A percentile compares a stretch with the other conserved stretches of the same genome.
Conservation (phyloP, 1,139 yeast genomes). For the Diutina rugosa region DNA sequence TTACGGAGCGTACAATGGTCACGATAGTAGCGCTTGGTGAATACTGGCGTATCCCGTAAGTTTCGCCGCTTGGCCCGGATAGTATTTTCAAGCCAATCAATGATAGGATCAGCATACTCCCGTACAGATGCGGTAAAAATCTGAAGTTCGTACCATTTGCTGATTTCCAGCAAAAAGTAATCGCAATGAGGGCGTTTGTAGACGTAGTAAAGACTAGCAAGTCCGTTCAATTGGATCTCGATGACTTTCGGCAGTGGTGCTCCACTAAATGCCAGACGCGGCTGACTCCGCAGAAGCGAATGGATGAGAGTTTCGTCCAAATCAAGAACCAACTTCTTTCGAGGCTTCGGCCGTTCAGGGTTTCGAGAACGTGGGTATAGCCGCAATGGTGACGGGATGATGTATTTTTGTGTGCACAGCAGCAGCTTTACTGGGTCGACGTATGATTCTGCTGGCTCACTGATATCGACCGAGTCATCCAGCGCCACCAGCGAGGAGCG, state of each 20-base stretch:
- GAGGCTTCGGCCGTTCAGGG: constrained; percentile 21
- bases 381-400: constrained; percentile 36
- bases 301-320: constrained; percentile 91
- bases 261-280: constrained; percentile 12
- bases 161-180: constrained; percentile 61
- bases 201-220: constrained; percentile 76
- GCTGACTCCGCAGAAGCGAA: constrained; percentile 60
- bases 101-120: constrained; percentile 95
- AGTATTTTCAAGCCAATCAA: constrained; percentile 56
- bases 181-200: constrained; percentile 90
- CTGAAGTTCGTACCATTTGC: constrained; percentile 81
- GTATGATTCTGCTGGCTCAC: neutral
- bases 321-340: constrained; percentile 72
- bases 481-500: neutral
- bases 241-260: constrained; percentile 53
- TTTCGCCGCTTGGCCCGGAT: neutral
- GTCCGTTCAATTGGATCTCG: constrained; percentile 61
- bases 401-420: constrained; percentile 27
- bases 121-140: constrained; percentile 89
- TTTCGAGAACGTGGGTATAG: constrained; percentile 30
- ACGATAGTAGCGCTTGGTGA: constrained; percentile 59
- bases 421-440: constrained; percentile 37
- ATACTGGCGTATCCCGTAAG: constrained; percentile 13
- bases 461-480: neutral
- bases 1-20: constrained; percentile 64